phyloP scores from a whole-genome alignment of 768 basidiomycete genomes.

The Stropharia rugosoannulata region DNA sequence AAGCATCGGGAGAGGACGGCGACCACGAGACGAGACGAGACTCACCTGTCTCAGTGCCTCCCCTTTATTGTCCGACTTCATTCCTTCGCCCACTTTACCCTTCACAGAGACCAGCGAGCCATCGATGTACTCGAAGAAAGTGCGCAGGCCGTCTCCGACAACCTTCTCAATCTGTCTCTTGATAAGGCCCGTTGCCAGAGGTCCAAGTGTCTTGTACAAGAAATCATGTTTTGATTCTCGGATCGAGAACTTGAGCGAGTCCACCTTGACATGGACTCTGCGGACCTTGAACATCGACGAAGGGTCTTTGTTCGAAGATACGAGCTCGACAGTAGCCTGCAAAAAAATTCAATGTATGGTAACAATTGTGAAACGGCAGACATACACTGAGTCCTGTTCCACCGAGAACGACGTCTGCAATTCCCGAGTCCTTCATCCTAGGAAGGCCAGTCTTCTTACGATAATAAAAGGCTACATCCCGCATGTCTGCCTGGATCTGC shows the following conservation, averaged over 20 bases:
- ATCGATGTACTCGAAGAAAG: slow-evolving; percentile 85
- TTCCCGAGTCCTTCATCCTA: slow-evolving; percentile 76
- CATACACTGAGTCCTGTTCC: slow-evolving; percentile 76
- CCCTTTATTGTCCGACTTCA: slow-evolving; percentile 32
- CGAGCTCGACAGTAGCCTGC: slow-evolving; percentile 60
- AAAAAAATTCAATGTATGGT: neutral
- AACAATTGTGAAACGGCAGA: slow-evolving; percentile 6
- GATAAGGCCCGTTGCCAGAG: slow-evolving; percentile 78
- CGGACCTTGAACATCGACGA: slow-evolving; percentile 74
- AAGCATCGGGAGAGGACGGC: neutral
- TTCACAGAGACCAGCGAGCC: slow-evolving; percentile 87
- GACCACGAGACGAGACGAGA: slow-evolving; percentile 3
- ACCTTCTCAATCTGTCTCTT: slow-evolving; percentile 67
- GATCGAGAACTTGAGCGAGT: slow-evolving; percentile 85
- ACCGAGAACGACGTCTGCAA: slow-evolving; percentile 84
- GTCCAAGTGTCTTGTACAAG: slow-evolving; percentile 81
- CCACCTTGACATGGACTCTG: slow-evolving; percentile 76
- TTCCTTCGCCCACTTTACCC: slow-evolving; percentile 70
- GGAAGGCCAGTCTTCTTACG: slow-evolving; percentile 81
- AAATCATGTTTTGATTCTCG: slow-evolving; percentile 90
- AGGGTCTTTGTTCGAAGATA: slow-evolving; percentile 57
- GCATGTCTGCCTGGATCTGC: slow-evolving; percentile 93
- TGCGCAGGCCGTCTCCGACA: slow-evolving; percentile 64
- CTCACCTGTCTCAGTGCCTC: slow-evolving; percentile 63
- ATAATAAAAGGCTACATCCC: slow-evolving; percentile 92